These are phyloP conservation scores for Alternaria alternata DNA, from an alignment of 2,329 filamentous ascomycete genomes.

Conservation along the genomic window DNA sequence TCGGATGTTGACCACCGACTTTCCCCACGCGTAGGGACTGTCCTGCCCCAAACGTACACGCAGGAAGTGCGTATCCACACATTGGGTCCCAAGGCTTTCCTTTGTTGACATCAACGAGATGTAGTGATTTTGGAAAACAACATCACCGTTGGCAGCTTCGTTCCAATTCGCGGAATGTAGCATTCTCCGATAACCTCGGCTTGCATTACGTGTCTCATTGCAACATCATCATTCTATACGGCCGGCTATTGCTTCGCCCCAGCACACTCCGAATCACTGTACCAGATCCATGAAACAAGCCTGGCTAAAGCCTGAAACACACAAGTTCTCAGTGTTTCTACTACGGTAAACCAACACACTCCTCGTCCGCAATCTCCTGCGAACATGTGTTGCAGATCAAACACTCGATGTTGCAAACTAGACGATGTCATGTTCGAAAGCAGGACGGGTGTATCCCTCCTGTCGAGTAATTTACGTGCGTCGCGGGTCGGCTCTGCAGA, in stretches of 20 bases:
- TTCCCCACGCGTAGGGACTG: not conserved
- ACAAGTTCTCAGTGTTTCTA: not conserved
- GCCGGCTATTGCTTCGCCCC: conserved; percentile 9
- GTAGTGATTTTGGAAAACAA: conserved; percentile 2
- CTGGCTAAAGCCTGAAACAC: conserved; percentile 11
- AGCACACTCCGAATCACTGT: conserved; percentile 3
- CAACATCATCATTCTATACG: not conserved
- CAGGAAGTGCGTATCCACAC: conserved; percentile 1
- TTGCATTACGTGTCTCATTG: conserved; percentile 1
- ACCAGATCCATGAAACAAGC: conserved; percentile 5
- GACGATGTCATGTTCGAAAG: conserved; percentile 1
- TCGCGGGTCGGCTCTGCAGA: conserved; percentile 18
- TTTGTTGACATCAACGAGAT: conserved; percentile 7
- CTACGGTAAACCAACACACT: not conserved
- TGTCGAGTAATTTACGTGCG: conserved; percentile 29
- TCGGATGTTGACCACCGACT: conserved; percentile 12
- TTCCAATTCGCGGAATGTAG: conserved; percentile 3
- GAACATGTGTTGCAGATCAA: conserved; percentile 17
- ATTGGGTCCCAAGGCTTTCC: conserved; percentile 1
- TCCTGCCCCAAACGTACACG: conserved; percentile 3
- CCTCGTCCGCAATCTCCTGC: conserved; percentile 10
- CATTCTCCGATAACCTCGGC: not conserved
- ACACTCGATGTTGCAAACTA: conserved; percentile 8
- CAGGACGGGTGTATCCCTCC: conserved; percentile 2
- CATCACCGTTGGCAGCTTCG: not conserved